These are phyloP conservation scores for Salix purpurea DNA, from an alignment of 345 rosid species.

Conservation along the genomic window DNA sequence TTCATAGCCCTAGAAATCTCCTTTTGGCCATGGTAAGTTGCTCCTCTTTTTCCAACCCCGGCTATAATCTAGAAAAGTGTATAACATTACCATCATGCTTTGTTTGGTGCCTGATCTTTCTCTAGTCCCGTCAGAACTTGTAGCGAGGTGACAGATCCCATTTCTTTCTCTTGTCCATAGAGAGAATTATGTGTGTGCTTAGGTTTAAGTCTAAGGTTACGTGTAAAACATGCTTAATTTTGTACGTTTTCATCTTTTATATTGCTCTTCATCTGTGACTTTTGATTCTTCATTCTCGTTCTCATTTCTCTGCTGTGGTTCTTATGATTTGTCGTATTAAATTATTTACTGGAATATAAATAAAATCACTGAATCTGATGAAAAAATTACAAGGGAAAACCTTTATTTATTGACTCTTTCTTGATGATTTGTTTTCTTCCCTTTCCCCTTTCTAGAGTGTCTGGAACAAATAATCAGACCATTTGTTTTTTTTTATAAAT, in stretches of 20 bases:
- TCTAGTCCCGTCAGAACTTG: background rate
- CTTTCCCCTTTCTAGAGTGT: too few relatives aligned
- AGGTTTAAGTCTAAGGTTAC: background rate
- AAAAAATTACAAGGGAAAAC: background rate
- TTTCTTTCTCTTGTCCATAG: background rate
- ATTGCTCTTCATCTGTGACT: background rate
- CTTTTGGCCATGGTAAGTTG: constrained; percentile 39
- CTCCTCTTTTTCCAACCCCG: background rate
- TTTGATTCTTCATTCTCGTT: background rate
- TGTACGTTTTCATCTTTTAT: background rate
- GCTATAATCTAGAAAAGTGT: background rate
- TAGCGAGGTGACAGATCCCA: background rate
- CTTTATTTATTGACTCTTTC: background rate
- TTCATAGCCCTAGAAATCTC: constrained; percentile 41
- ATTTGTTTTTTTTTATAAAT: background rate
- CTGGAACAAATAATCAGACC: too few relatives aligned
- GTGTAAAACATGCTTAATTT: background rate
- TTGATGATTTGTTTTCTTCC: background rate
- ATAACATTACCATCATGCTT: background rate
- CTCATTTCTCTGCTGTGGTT: background rate
- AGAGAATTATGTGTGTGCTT: background rate
- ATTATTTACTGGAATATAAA: background rate
- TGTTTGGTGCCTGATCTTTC: background rate
- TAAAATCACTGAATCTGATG: background rate
- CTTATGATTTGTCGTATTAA: background rate